Conservation (phyloP, 768 basidiomycete genomes). For the Psilocybe tampanensis region DNA sequence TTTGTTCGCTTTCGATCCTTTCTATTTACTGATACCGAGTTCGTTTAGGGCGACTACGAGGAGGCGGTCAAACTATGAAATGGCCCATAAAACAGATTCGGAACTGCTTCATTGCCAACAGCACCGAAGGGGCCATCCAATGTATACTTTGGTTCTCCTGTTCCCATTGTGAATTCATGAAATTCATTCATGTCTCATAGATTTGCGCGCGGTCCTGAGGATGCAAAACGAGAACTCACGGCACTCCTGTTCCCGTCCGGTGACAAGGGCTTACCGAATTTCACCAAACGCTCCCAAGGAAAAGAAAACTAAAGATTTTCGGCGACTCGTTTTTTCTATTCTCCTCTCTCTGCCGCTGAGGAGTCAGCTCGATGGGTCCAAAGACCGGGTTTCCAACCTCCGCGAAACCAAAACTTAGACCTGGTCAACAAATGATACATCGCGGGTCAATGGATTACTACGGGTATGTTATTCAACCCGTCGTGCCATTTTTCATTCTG, state of each 20-base stretch:
- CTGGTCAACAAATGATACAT: too few relatives aligned
- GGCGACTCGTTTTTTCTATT: too few relatives aligned
- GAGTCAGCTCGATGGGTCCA: too few relatives aligned
- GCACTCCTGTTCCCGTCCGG: slow-evolving; percentile 35
- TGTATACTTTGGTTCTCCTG: slow-evolving; percentile 45
- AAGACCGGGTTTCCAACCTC: too few relatives aligned
- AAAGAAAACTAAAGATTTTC: slow-evolving; percentile 17
- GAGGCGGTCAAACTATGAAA: slow-evolving; percentile 58
- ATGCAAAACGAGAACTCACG: slow-evolving; percentile 60
- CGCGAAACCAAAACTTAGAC: too few relatives aligned
- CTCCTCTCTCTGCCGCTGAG: too few relatives aligned
- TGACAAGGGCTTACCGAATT: slow-evolving; percentile 13
- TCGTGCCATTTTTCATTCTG: too few relatives aligned
- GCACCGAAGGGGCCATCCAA: slow-evolving; percentile 63
- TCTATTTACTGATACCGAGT: slow-evolving; percentile 44
- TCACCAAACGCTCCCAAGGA: slow-evolving; percentile 14
- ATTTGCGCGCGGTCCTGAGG: slow-evolving; percentile 64
- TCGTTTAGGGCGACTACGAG: slow-evolving; percentile 58
- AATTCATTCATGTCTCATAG: slow-evolving; percentile 37
- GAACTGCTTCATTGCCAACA: slow-evolving; percentile 74
- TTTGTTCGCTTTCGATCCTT: slow-evolving; percentile 32
- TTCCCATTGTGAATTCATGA: too few relatives aligned
- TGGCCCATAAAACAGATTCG: slow-evolving; percentile 64
- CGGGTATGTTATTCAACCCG: too few relatives aligned
- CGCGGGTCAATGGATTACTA: too few relatives aligned